These are phyloP conservation scores for Talaromyces sp. DNA, from an alignment of 2,329 filamentous ascomycete species.

Conservation along the genomic window DNA sequence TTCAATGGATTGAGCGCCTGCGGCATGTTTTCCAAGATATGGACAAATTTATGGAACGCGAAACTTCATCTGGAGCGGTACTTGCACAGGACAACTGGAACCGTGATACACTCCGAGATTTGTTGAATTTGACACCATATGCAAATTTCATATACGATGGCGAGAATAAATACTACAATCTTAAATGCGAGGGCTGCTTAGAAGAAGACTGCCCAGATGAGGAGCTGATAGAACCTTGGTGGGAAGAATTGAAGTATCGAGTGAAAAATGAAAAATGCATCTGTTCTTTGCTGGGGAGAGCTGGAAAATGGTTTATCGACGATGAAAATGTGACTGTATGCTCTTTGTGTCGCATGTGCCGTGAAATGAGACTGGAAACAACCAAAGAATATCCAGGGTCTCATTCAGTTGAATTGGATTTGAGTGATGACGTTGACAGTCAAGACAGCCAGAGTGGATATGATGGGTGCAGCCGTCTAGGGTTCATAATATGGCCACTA, in stretches of 20 bases:
- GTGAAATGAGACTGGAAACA: background rate
- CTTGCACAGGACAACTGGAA: background rate
- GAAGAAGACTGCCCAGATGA: background rate
- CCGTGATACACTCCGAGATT: background rate
- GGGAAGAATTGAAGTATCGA: constrained; percentile 2
- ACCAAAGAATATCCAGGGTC: background rate
- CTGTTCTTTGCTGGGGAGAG: background rate
- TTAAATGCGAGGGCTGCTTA: too few species aligned
- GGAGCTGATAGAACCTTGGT: background rate
- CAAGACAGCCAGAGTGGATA: background rate
- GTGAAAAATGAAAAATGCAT: background rate
- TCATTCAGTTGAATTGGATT: background rate
- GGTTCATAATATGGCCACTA: background rate
- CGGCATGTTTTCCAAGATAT: background rate
- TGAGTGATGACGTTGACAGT: background rate
- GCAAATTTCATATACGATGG: background rate
- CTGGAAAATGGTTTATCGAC: background rate
- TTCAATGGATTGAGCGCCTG: background rate
- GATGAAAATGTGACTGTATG: background rate
- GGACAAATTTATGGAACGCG: background rate
- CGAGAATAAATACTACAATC: too few species aligned
- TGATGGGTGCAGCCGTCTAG: background rate
- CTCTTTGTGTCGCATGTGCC: background rate
- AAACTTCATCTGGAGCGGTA: background rate
- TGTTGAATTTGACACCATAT: background rate